These are phyloP conservation scores for Starmerella tilneyi DNA, from an alignment of 805 yeast genomes.

Conservation along the genomic window DNA sequence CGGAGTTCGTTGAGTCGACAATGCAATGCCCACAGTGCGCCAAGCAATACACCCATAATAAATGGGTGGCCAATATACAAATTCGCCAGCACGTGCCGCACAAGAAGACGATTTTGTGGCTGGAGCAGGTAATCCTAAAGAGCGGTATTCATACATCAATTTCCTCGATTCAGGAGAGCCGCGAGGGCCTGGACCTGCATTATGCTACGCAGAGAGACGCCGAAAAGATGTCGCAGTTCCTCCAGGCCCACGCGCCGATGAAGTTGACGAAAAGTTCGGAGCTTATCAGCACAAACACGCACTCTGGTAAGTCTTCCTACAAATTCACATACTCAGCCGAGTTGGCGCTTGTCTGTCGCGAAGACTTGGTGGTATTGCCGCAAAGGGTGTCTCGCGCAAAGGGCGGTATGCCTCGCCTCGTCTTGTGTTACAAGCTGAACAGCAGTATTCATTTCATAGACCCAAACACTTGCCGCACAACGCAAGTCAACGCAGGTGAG, in stretches of 20 bases:
- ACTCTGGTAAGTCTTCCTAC: conserved; percentile 75
- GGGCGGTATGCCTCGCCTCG: conserved; percentile 75
- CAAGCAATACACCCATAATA: conserved; percentile 87
- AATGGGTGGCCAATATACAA: conserved; percentile 97
- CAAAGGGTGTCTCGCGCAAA: conserved; percentile 69
- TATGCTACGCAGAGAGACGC: conserved; percentile 86
- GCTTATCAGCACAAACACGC: conserved; percentile 83
- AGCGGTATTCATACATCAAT: conserved; percentile 92
- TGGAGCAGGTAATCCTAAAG: conserved; percentile 88
- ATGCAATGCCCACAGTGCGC: conserved; percentile 99
- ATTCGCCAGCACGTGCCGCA: conserved; percentile 95
- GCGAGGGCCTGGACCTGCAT: conserved; percentile 91
- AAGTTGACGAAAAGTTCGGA: conserved; percentile 79
- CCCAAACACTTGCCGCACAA: conserved; percentile 65
- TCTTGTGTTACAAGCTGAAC: conserved; percentile 72
- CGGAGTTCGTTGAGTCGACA: conserved; percentile 83
- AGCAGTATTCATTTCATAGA: conserved; percentile 81
- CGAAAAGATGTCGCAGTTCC: conserved; percentile 82
- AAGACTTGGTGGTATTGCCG: conserved; percentile 87
- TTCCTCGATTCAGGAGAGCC: conserved; percentile 80
- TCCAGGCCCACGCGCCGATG: conserved; percentile 73
- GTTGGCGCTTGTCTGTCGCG: conserved; percentile 92
- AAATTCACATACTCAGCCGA: conserved; percentile 90
- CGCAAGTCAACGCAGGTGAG: conserved; percentile 58
- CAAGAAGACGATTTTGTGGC: conserved; percentile 88